Evolutionary conservation across 352 stramenopile species (phyloP), one percentile per base, ranked within the genome.

Genomic region (Globisporangium echinulatum): DNA sequence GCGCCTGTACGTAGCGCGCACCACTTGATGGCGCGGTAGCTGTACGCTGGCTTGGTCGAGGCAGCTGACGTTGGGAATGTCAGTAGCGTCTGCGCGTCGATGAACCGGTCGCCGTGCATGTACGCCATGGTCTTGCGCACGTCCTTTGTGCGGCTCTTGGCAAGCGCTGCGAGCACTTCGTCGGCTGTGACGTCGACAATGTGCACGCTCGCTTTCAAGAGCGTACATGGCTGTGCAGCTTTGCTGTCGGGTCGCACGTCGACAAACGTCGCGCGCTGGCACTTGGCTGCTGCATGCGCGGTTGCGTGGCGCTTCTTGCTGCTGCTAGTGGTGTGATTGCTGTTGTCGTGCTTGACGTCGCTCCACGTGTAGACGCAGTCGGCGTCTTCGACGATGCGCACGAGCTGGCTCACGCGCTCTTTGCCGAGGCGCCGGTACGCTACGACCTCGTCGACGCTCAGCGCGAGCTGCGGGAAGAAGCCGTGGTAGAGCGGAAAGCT

Each of bases 391-490:
- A 89, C 79, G 62, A 92, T 87, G 51, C 82, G 81, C 52, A 88
- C 74, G 55, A 92, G 76, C 56, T 90, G 76, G 25, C 73, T 69
- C 38, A 92, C 68, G 17, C 83, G 81, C 61, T 90, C 78, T 66
- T 87, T 91, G 54, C 81, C 79, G 49, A 90, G 63, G 11, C 82
- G 82, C 52, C 86, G 85, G 67, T 92, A 92, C 62, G 86, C 81
- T 17, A 75, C 69, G 17, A 92, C 68, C 54, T 94, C 82, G 38
- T 90, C 80, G 39, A 74, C 71, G 46, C 69, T 74, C 7, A 94
- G 67, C 50, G 77, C 75, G 54, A 94, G 76, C 57, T 88, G 82
- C 53, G 85, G 85, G 68, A 94, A 94, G 74, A 92, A 91, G 52
- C 75, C 79, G 60, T 91, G 78, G 59, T 81, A 75, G 9, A 94